These are phyloP conservation scores for Fraxinus albicans DNA, from an alignment of 305 asterid genomes.

Conservation along the genomic window DNA sequence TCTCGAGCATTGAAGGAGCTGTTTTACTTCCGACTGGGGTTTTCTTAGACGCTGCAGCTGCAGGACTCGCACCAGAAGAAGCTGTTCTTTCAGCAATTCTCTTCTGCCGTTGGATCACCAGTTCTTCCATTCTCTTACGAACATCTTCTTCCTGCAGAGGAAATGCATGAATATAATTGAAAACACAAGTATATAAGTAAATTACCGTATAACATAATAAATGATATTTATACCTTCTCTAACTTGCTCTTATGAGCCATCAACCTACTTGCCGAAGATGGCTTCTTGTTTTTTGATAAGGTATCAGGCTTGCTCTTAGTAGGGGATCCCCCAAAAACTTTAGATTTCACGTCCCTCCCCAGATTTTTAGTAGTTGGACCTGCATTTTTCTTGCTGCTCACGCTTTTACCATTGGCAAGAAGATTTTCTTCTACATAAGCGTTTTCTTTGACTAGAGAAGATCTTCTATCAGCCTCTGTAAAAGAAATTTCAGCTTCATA, in stretches of 20 bases:
- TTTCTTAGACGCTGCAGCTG: constrained; percentile 31
- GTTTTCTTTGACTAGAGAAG: constrained; percentile 36
- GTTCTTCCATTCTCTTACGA: constrained; percentile 69
- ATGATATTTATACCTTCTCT: constrained; percentile 45
- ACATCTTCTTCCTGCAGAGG: constrained; percentile 68
- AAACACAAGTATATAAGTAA: neutral
- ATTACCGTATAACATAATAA: neutral
- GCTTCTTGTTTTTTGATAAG: constrained; percentile 49
- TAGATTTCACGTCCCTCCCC: constrained; percentile 39
- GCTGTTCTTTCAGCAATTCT: constrained; percentile 83
- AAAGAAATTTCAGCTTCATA: constrained; percentile 55
- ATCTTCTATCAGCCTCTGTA: constrained; percentile 40
- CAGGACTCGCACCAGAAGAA: constrained; percentile 37
- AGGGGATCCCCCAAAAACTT: constrained; percentile 34
- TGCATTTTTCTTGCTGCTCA: constrained; percentile 34
- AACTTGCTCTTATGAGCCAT: constrained; percentile 62
- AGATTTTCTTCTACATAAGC: constrained; percentile 34
- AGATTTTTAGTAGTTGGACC: constrained; percentile 11
- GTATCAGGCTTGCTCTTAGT: constrained; percentile 41
- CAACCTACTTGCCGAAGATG: constrained; percentile 45
- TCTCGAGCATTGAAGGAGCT: constrained; percentile 43
- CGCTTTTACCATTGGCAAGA: constrained; percentile 39
- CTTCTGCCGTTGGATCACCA: constrained; percentile 56
- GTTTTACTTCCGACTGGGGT: constrained; percentile 53
- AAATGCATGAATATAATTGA: constrained; percentile 9